phyloP scores from a whole-genome alignment of 768 basidiomycete species.

The Phanerochaete carnosa region DNA sequence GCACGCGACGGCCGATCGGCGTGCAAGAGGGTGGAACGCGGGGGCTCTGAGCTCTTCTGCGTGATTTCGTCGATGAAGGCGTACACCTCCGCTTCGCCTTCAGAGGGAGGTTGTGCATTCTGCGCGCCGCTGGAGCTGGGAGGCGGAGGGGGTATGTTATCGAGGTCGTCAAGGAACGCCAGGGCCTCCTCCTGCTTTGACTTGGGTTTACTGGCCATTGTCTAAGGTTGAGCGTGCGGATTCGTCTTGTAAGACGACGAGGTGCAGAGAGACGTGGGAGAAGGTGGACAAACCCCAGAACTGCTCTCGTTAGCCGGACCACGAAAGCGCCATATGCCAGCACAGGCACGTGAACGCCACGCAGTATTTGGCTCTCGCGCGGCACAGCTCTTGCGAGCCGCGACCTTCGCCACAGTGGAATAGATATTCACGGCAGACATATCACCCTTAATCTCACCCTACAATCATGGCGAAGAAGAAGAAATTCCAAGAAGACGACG shows the following conservation, averaged over 20 bases:
- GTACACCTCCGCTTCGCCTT: constrained; percentile 78
- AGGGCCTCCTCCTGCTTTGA: constrained; percentile 87
- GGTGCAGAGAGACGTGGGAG: background rate
- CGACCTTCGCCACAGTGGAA: too few relatives aligned
- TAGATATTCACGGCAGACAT: too few relatives aligned
- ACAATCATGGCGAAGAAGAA: background rate
- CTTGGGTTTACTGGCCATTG: constrained; percentile 52
- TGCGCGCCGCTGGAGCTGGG: constrained; percentile 19
- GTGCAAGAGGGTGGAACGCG: constrained; percentile 53
- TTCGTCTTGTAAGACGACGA: too few relatives aligned
- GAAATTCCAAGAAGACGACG: constrained; percentile 6
- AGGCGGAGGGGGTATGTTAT: constrained; percentile 52
- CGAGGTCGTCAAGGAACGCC: constrained; percentile 91
- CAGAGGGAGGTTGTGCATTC: constrained; percentile 25
- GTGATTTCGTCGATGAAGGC: constrained; percentile 95
- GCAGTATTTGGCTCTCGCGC: background rate
- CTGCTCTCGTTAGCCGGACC: background rate
- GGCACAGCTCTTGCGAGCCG: background rate
- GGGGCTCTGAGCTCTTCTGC: constrained; percentile 82
- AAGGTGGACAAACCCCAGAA: background rate
- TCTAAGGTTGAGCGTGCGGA: background rate
- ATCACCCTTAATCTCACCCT: background rate
- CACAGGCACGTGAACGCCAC: background rate
- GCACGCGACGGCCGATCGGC: constrained; percentile 63
- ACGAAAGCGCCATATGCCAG: background rate